Evolutionary conservation across 805 yeast species (phyloP).

Genomic region (Wickerhamiella bombiphila): DNA sequence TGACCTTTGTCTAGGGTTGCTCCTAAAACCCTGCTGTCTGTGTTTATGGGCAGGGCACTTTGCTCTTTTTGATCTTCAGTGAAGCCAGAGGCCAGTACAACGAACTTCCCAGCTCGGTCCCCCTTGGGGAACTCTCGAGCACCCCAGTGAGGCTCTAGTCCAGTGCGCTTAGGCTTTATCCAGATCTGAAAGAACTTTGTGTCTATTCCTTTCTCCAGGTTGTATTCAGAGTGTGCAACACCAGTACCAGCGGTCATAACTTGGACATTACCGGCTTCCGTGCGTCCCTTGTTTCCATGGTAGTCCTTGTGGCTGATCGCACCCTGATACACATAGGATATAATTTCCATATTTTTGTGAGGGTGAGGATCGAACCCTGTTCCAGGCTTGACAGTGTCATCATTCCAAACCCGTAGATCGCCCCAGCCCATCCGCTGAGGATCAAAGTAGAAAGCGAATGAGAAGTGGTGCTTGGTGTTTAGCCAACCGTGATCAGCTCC

Average conservation of each 20-base stretch:
- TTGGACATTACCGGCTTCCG: constrained; percentile 5
- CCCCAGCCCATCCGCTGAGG: constrained; percentile 6
- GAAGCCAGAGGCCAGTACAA: constrained; percentile 5
- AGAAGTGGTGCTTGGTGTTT: constrained; percentile 4
- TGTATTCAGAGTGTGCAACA: constrained; percentile 2
- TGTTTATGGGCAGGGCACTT: constrained; percentile 1
- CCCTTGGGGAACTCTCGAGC: neutral
- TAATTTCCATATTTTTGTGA: too few species aligned
- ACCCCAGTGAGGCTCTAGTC: constrained; percentile 1
- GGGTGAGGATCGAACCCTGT: constrained; percentile 5
- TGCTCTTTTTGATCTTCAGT: constrained; percentile 1
- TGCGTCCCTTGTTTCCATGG: constrained; percentile 2
- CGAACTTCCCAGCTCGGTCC: neutral
- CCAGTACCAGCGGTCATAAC: constrained; percentile 8
- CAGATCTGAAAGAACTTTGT: constrained; percentile 8
- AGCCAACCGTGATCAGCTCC: constrained; percentile 1
- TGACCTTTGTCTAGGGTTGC: constrained; percentile 1
- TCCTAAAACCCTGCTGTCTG: constrained; percentile 3
- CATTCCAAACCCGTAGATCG: constrained; percentile 5
- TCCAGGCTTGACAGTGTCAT: constrained; percentile 2
- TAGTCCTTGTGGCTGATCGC: constrained; percentile 3
- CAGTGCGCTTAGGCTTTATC: constrained; percentile 1
- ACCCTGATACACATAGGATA: neutral
- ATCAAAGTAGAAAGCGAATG: constrained; percentile 1
- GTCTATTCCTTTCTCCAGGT: neutral